Evolutionary conservation across 768 basidiomycete species (phyloP).

Genomic region (Boletus subcaerulescens): DNA sequence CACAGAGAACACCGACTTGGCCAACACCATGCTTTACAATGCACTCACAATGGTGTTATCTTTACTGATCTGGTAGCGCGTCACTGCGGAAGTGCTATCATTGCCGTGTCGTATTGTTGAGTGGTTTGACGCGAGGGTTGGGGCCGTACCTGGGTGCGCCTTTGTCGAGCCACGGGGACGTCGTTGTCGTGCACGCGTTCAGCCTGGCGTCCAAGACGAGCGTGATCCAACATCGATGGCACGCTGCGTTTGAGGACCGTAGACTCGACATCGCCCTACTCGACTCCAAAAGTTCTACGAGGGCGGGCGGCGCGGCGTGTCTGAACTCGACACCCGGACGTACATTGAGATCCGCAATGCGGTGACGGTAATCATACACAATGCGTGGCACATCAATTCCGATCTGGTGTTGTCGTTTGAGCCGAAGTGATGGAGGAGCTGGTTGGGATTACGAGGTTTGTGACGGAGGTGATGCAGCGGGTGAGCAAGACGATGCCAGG

Average conservation of each 20-base stretch:
- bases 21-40: slow-evolving; percentile 43
- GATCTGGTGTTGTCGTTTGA: slow-evolving; percentile 46
- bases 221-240: slow-evolving; percentile 16
- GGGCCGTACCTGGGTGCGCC: slow-evolving; percentile 37
- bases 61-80: background rate
- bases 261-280: slow-evolving; percentile 26
- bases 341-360: slow-evolving; percentile 28
- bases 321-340: no score
- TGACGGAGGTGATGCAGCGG: no score
- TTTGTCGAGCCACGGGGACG: slow-evolving; percentile 30
- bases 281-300: slow-evolving; percentile 26
- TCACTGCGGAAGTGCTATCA: background rate
- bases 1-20: slow-evolving; percentile 33
- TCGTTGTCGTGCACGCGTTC: slow-evolving; percentile 27
- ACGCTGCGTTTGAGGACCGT: slow-evolving; percentile 18
- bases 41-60: slow-evolving; percentile 33
- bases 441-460: no score
- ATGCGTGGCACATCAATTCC: slow-evolving; percentile 51
- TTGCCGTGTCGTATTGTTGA: slow-evolving; percentile 31
- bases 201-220: slow-evolving; percentile 21
- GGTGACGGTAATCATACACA: slow-evolving; percentile 40
- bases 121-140: slow-evolving; percentile 34
- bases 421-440: background rate
- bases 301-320: slow-evolving; percentile 18
- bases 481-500: no score